Evolutionary conservation across 2,329 filamentous ascomycete genomes (phyloP), one percentile per base, ranked within the genome.

Genomic region (Polychaeton citri): DNA sequence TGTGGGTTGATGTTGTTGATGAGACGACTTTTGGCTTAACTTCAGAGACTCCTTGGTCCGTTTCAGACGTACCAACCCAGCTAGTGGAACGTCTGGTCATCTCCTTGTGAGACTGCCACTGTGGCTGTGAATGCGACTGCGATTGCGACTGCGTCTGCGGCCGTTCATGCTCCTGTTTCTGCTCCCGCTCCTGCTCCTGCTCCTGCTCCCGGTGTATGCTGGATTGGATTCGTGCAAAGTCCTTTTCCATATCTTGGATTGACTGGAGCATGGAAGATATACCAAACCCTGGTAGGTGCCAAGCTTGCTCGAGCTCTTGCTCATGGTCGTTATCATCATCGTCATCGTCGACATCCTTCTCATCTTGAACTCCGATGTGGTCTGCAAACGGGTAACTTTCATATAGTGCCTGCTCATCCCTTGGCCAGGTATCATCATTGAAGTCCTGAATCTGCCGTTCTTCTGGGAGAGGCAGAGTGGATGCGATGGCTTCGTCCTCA

Each of bases 1-100:
- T 68, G 42, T 74, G 65, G 2, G 71, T 76, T 0, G 64, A 73
- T 1, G 69, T 75, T 30, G 72, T 55, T 1, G 71, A 74, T 1
- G 71, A 73, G 2, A 77, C 51, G 2, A 78, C 51, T 30, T 46
- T 42, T 4, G 43, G 37, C 16, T 10, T 28, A 4, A 7, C 5
- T 3, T 28, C 24, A 12, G 3, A 3, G 3, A 15, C 12, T 10
- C 12, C 3, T 12, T 7, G 12, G 7, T 28, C 24, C 7, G 24
- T 7, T 28, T 28, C 24, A 12, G 24, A 10, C 3, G 5, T 10
- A n/a, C n/a, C n/a, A n/a, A n/a, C n/a, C n/a, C n/a, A n/a, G n/a
- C n/a, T n/a, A n/a, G n/a, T n/a, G n/a, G n/a, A n/a, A n/a, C n/a
- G n/a, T n/a, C n/a, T n/a, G n/a, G n/a, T n/a, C n/a, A n/a, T n/a